Conservation (phyloP, 108 stramenopile genomes). For the Skeletonema potamos region DNA sequence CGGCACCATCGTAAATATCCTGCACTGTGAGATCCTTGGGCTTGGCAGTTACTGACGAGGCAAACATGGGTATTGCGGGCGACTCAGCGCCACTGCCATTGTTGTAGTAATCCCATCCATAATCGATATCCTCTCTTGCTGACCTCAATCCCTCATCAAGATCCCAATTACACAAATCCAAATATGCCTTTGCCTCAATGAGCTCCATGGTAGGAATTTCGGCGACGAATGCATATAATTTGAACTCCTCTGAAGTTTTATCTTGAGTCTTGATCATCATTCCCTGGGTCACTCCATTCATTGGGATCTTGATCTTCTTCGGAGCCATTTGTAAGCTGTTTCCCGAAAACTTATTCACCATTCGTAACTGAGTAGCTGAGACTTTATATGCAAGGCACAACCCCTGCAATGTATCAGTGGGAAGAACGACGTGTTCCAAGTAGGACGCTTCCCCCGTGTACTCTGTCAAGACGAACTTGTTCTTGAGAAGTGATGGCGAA, state of each 20-base stretch:
- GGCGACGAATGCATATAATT: conserved; percentile 74
- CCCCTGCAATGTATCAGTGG: conserved; percentile 88
- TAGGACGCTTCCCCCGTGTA: conserved; percentile 36
- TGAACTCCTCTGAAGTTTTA: conserved; percentile 77
- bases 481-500: conserved; percentile 29
- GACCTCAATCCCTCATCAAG: conserved; percentile 66
- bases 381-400: conserved; percentile 85
- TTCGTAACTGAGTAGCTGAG: conserved; percentile 59
- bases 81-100: neutral
- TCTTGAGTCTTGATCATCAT: conserved; percentile 79
- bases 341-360: conserved; percentile 81
- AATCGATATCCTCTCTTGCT: conserved; percentile 63
- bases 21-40: conserved; percentile 38
- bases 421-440: conserved; percentile 78
- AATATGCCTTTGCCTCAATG: conserved; percentile 71
- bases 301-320: conserved; percentile 78
- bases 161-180: conserved; percentile 82
- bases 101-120: conserved; percentile 58
- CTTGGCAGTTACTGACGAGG: conserved; percentile 9
- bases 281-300: conserved; percentile 30
- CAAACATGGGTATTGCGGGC: neutral
- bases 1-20: conserved; percentile 32
- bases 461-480: conserved; percentile 44
- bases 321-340: conserved; percentile 72
- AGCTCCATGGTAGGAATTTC: conserved; percentile 58